Base-by-base conservation (phyloP, 148 eudicot species). In the Pharnaceum exiguum region DNA sequence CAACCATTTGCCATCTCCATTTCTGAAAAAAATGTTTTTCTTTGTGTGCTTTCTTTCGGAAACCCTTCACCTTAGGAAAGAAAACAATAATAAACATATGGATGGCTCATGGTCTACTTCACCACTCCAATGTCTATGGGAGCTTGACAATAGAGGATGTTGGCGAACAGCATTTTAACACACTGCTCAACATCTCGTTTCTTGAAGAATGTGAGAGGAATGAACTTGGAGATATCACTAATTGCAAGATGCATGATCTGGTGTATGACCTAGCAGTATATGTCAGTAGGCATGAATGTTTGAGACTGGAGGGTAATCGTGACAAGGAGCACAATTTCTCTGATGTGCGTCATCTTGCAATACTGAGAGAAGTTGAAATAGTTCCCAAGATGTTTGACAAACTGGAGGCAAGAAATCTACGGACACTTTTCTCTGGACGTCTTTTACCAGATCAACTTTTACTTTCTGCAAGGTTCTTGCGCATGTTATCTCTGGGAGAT, bases 251-350 rank as follows among this genome's bases (percentile, higher is more conserved):
- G 43, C 57, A 53, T 12, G 53, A 49, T 49, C 21, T 49, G 5
- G 54, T 49, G 21, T 15, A 49, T 49, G 57, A 53, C 57, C 25
- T 53, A 10, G 57, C 57, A 32, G 35, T 5, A 53, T 53, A 33
- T 7, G 42, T 51, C 19, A n/a, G 13, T 11, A 31, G 12, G 40
- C 42, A 18, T 7, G 56, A 51, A 18, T 10, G 11, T 1, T 31
- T 31, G 13, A 16, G 13, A 7, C 10, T 51, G 37, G 56, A 51
- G 39, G 0, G 18, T 52, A 7, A 18, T n/a, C n/a, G n/a, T n/a
- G n/a, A n/a, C n/a, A n/a, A n/a, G n/a, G n/a, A n/a, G n/a, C n/a
- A n/a, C n/a, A n/a, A n/a, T n/a, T n/a, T n/a, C n/a, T n/a, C n/a
- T n/a, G n/a, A n/a, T n/a, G n/a, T n/a, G n/a, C n/a, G n/a, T n/a